Conservation (phyloP, 2,329 filamentous ascomycete species). For the Aspergillus fumigatus region DNA sequence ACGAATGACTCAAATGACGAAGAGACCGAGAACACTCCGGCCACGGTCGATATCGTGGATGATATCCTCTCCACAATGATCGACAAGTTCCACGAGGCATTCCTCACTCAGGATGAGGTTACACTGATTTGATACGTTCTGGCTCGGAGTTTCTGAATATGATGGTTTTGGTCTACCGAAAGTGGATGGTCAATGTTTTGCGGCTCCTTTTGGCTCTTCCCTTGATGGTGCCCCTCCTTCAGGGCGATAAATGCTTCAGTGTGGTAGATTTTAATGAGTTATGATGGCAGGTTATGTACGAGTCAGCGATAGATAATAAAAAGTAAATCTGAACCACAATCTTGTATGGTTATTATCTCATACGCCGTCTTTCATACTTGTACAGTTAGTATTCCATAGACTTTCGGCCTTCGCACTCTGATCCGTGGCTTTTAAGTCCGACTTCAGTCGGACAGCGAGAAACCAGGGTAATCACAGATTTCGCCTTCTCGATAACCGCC, state of each 20-base stretch:
- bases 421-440: not conserved
- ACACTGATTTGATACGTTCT: slow-evolving; percentile 6
- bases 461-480: not conserved
- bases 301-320: not conserved
- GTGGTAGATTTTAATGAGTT: not conserved
- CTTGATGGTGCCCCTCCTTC: not conserved
- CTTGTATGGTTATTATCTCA: not conserved
- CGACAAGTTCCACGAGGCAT: slow-evolving; percentile 14
- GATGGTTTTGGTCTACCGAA: not conserved
- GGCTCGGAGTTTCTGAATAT: not conserved
- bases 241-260: not conserved
- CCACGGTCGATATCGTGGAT: slow-evolving; percentile 17
- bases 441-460: not conserved
- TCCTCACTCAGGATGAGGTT: slow-evolving; percentile 29
- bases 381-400: not conserved
- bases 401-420: not conserved
- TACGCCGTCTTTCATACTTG: not conserved
- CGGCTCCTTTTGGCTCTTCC: not conserved
- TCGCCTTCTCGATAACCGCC: not conserved
- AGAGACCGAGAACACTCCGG: slow-evolving; percentile 4
- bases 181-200: not conserved
- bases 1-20: slow-evolving; percentile 3
- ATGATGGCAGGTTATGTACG: not conserved
- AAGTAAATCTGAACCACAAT: not conserved
- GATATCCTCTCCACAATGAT: slow-evolving; percentile 15